These are phyloP conservation scores for Baorangia bicolor DNA, from an alignment of 768 basidiomycete species.

Conservation along the genomic window DNA sequence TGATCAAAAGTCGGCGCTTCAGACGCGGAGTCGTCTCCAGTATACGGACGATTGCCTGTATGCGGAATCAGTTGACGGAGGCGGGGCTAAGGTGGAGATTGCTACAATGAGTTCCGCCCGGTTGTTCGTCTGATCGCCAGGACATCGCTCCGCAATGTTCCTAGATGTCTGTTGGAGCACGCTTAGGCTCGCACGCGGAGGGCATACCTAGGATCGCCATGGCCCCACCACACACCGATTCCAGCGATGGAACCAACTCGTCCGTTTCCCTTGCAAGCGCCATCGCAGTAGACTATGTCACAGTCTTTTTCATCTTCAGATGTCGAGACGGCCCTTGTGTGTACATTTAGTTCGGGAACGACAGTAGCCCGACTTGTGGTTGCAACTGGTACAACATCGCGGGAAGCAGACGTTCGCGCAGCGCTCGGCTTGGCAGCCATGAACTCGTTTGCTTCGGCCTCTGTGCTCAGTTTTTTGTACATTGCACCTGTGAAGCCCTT, in stretches of 20 bases:
- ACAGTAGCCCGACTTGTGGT: slow-evolving; percentile 27
- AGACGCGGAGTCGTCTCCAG: slow-evolving; percentile 68
- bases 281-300: slow-evolving; percentile 79
- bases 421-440: slow-evolving; percentile 34
- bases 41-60: slow-evolving; percentile 83
- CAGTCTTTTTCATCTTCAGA: slow-evolving; percentile 30
- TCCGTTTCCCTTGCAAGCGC: slow-evolving; percentile 86
- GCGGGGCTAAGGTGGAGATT: slow-evolving; percentile 22
- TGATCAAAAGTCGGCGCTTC: slow-evolving; percentile 63
- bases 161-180: slow-evolving; percentile 37
- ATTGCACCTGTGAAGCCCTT: slow-evolving; percentile 59
- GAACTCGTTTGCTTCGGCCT: slow-evolving; percentile 60
- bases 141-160: slow-evolving; percentile 80
- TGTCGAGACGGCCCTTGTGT: background rate
- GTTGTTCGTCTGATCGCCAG: slow-evolving; percentile 84
- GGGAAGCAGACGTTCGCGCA: slow-evolving; percentile 6
- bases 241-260: slow-evolving; percentile 66
- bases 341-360: background rate
- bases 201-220: slow-evolving; percentile 53
- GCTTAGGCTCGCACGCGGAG: background rate
- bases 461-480: slow-evolving; percentile 66
- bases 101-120: slow-evolving; percentile 78
- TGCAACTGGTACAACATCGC: slow-evolving; percentile 11
- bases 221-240: slow-evolving; percentile 88
- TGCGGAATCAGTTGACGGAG: background rate